Percentiles rank a stretch among this genome's conserved stretches.
Conservation (phyloP, 495 filamentous ascomycete genomes). For the Aspergillus baeticus region DNA sequence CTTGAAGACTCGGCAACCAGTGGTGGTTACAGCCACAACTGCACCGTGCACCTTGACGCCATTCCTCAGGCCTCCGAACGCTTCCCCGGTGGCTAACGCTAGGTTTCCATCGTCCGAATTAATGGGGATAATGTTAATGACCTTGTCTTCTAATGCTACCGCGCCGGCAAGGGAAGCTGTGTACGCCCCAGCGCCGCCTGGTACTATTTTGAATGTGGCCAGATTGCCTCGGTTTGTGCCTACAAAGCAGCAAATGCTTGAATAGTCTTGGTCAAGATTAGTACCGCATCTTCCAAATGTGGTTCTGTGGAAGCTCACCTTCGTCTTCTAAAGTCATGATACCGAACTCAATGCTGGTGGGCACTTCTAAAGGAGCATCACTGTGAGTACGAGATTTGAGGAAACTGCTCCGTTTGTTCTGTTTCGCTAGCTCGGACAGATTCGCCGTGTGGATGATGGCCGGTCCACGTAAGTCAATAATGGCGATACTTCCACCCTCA, state of each 20-base stretch:
- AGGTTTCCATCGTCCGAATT: conserved; percentile 72
- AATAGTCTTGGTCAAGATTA: conserved; percentile 59
- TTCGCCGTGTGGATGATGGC: conserved; percentile 75
- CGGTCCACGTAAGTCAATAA: conserved; percentile 87
- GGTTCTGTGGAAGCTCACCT: conserved; percentile 34
- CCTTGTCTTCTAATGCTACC: conserved; percentile 61
- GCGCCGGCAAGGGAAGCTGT: conserved; percentile 69
- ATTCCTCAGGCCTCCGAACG: conserved; percentile 68
- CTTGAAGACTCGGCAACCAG: conserved; percentile 79
- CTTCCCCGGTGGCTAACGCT: conserved; percentile 69
- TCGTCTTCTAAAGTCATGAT: conserved; percentile 92
- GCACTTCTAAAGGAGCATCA: conserved; percentile 62
- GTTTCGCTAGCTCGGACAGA: conserved; percentile 64
- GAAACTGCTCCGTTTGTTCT: conserved; percentile 69
- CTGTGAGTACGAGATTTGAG: conserved; percentile 47
- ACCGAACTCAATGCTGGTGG: conserved; percentile 79
- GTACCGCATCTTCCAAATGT: neutral
- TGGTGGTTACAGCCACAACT: conserved; percentile 65
- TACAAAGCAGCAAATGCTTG: conserved; percentile 87
- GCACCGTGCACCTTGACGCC: conserved; percentile 72
- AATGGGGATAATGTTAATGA: conserved; percentile 76
- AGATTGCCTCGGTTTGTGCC: conserved; percentile 83
- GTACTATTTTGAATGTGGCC: conserved; percentile 86
- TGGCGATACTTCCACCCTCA: conserved; percentile 70
- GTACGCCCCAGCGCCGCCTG: conserved; percentile 66